Conservation (phyloP, 2,329 filamentous ascomycete species). For the Penicillium sp. region DNA sequence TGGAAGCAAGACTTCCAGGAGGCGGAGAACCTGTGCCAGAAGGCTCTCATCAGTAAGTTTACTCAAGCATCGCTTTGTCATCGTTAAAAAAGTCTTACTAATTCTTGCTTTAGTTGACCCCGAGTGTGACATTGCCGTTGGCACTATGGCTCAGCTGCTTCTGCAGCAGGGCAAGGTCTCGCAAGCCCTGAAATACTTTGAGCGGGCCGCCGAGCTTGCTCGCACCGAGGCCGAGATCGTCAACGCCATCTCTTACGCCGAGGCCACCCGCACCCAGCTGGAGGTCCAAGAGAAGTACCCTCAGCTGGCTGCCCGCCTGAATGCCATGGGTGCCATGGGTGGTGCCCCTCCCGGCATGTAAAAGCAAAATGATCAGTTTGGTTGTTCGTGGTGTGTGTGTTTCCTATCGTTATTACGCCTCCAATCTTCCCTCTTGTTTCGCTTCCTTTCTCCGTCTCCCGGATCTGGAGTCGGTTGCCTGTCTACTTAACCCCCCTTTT, state of each 20-base stretch:
- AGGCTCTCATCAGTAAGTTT: slow-evolving; percentile 88
- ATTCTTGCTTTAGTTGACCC: slow-evolving; percentile 73
- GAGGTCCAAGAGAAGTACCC: slow-evolving; percentile 88
- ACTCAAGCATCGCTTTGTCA: background rate
- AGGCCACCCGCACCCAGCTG: slow-evolving; percentile 93
- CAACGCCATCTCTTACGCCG: slow-evolving; percentile 94
- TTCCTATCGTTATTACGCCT: background rate
- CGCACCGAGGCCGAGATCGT: slow-evolving; percentile 94
- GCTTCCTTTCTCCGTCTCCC: slow-evolving; percentile 18
- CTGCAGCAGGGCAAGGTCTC: slow-evolving; percentile 97
- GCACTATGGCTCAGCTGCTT: slow-evolving; percentile 96
- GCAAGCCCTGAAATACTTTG: slow-evolving; percentile 94
- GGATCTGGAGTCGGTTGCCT: slow-evolving; percentile 18
- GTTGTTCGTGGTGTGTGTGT: background rate
- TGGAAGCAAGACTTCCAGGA: slow-evolving; percentile 97
- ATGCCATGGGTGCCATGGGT: slow-evolving; percentile 55
- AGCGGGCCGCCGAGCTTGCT: slow-evolving; percentile 90
- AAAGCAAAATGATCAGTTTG: slow-evolving; percentile 8
- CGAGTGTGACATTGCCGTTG: slow-evolving; percentile 97
- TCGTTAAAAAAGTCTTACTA: slow-evolving; percentile 12
- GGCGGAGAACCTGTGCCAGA: slow-evolving; percentile 94
- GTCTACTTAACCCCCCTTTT: slow-evolving; percentile 19
- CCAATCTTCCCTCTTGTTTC: slow-evolving; percentile 20
- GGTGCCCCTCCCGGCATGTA: slow-evolving; percentile 40
- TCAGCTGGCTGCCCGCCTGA: slow-evolving; percentile 72